These are phyloP conservation scores for Leccinellum luteum DNA, from an alignment of 768 basidiomycete species.

Conservation along the genomic window DNA sequence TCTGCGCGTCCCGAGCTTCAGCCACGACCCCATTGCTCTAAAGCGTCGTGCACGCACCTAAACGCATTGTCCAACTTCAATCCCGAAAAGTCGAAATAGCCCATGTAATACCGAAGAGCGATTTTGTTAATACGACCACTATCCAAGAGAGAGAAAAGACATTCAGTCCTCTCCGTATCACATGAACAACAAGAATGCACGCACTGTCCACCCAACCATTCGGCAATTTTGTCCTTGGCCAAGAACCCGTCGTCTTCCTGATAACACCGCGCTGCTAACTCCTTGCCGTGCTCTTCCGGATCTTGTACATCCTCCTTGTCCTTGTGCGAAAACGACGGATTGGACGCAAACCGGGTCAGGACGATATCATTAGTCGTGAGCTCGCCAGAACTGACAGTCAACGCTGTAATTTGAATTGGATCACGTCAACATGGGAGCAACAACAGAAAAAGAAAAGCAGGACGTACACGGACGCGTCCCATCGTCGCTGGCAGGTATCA, in stretches of 20 bases:
- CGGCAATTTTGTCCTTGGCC: slow-evolving; percentile 84
- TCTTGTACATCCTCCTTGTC: slow-evolving; percentile 61
- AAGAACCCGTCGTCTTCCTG: slow-evolving; percentile 83
- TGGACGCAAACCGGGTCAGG: slow-evolving; percentile 45
- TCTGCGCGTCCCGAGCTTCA: slow-evolving; percentile 36
- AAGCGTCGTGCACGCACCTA: slow-evolving; percentile 46
- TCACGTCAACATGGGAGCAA: slow-evolving; percentile 11
- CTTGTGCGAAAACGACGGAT: slow-evolving; percentile 34
- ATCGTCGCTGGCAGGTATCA: slow-evolving; percentile 55
- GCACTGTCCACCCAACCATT: slow-evolving; percentile 92
- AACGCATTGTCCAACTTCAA: slow-evolving; percentile 88
- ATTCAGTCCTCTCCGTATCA: background rate
- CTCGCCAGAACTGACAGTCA: slow-evolving; percentile 47
- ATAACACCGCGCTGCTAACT: slow-evolving; percentile 77
- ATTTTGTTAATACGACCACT: slow-evolving; percentile 77
- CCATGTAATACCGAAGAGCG: slow-evolving; percentile 77
- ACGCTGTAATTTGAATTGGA: slow-evolving; percentile 12
- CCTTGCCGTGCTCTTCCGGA: slow-evolving; percentile 62
- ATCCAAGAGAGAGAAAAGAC: background rate
- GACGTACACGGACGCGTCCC: slow-evolving; percentile 44
- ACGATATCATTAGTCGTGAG: slow-evolving; percentile 49
- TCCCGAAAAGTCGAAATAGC: slow-evolving; percentile 83
- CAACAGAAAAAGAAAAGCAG: slow-evolving; percentile 15
- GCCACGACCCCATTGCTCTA: background rate
- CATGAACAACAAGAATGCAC: slow-evolving; percentile 35